Evolutionary conservation across 2,329 filamentous ascomycete genomes (phyloP).

Genomic region (Ustulina deusta): DNA sequence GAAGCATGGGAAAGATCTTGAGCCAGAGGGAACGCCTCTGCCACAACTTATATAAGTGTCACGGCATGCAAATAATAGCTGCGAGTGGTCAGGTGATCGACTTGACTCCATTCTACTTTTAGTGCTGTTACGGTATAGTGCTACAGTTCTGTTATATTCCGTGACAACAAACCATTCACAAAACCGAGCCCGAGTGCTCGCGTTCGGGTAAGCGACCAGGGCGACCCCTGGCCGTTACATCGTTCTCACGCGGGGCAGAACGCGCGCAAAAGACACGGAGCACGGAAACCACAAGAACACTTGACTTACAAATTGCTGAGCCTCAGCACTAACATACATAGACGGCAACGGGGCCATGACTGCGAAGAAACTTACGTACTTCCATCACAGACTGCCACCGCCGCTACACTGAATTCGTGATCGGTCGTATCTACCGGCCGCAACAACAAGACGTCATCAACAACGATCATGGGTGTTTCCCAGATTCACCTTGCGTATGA

Average conservation of each 20-base stretch:
- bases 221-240: constrained; percentile 24
- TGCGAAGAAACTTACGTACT: too few relatives aligned
- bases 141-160: neutral
- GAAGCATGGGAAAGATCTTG: neutral
- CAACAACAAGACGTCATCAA: neutral
- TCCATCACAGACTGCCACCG: too few relatives aligned
- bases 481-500: neutral
- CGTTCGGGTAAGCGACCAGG: neutral
- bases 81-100: too few relatives aligned
- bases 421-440: neutral
- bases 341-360: too few relatives aligned
- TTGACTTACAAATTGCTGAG: too few relatives aligned
- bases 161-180: neutral
- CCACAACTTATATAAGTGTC: constrained; percentile 10
- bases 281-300: constrained; percentile 11
- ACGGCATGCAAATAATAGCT: too few relatives aligned
- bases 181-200: neutral
- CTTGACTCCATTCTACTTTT: too few relatives aligned
- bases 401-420: neutral
- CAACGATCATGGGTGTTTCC: constrained; percentile 1
- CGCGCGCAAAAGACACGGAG: constrained; percentile 4
- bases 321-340: too few relatives aligned
- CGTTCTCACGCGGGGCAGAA: constrained; percentile 11
- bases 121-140: too few relatives aligned
- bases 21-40: neutral